Evolutionary conservation across 2,329 filamentous ascomycete genomes (phyloP).

Genomic region (Cytospora mali): DNA sequence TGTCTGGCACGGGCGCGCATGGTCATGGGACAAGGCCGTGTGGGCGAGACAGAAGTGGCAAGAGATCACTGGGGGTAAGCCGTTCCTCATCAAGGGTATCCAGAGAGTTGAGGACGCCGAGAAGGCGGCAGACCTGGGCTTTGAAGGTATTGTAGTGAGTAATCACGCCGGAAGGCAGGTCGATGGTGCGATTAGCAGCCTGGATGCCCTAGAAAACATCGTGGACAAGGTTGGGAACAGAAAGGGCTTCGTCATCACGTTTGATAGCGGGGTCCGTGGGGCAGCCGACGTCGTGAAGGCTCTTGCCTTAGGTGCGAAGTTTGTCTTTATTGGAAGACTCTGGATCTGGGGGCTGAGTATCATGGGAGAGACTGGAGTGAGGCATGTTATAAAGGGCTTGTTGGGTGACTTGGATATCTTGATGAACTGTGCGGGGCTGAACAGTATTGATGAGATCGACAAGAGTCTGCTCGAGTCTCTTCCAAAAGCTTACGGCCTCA

Average conservation of each 20-base stretch:
- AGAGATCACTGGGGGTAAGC: slow-evolving; percentile 57
- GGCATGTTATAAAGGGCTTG: slow-evolving; percentile 63
- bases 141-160: slow-evolving; percentile 63
- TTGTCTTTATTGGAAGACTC: slow-evolving; percentile 62
- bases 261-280: slow-evolving; percentile 60
- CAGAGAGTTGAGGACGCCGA: slow-evolving; percentile 61
- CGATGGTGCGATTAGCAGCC: slow-evolving; percentile 60
- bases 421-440: slow-evolving; percentile 61
- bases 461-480: slow-evolving; percentile 45
- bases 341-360: slow-evolving; percentile 64
- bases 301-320: slow-evolving; percentile 62
- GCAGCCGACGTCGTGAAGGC: slow-evolving; percentile 64
- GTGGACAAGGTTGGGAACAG: slow-evolving; percentile 44
- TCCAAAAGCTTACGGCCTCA: slow-evolving; percentile 37
- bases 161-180: slow-evolving; percentile 63
- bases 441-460: slow-evolving; percentile 55
- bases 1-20: slow-evolving; percentile 65
- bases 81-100: slow-evolving; percentile 65
- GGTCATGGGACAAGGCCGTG: slow-evolving; percentile 64
- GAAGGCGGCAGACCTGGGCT: slow-evolving; percentile 58
- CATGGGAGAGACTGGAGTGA: slow-evolving; percentile 61
- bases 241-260: slow-evolving; percentile 51
- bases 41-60: slow-evolving; percentile 65
- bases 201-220: slow-evolving; percentile 64
- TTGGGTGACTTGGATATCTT: slow-evolving; percentile 65